These are phyloP conservation scores for Mycena venus DNA, from an alignment of 768 basidiomycete species.

Conservation along the genomic window DNA sequence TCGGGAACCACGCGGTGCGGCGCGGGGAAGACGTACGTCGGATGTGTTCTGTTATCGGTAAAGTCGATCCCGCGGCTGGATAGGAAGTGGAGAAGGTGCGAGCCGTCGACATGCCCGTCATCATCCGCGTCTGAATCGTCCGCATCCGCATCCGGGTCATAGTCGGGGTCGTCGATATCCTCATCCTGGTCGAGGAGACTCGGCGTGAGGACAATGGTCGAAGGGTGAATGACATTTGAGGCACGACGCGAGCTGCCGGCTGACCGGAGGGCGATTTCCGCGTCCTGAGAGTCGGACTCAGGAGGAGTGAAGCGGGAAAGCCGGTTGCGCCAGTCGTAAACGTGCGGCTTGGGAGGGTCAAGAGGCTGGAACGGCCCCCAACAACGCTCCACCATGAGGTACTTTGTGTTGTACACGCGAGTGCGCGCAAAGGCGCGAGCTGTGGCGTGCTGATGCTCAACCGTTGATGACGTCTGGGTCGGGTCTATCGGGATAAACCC, in stretches of 20 bases:
- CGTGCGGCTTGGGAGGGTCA: conserved; percentile 10
- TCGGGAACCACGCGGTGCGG: conserved; percentile 54
- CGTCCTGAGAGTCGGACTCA: conserved; percentile 26
- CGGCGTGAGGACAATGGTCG: conserved; percentile 30
- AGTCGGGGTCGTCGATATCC: conserved; percentile 28
- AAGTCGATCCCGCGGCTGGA: conserved; percentile 26
- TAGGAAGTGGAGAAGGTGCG: conserved; percentile 26
- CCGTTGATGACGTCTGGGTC: not conserved
- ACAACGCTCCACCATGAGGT: conserved; percentile 44
- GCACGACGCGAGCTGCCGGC: not conserved
- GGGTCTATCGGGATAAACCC: conserved; percentile 53
- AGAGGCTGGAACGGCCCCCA: conserved; percentile 54
- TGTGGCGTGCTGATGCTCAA: conserved; percentile 23
- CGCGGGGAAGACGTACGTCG: conserved; percentile 34
- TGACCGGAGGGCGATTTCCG: conserved; percentile 13
- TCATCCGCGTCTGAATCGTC: conserved; percentile 31
- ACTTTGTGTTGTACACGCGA: conserved; percentile 53
- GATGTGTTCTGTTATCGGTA: conserved; percentile 35
- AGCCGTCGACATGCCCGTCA: conserved; percentile 3
- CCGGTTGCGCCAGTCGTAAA: conserved; percentile 24
- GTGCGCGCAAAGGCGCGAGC: conserved; percentile 49
- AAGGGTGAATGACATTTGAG: conserved; percentile 18
- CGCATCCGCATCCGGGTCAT: conserved; percentile 20
- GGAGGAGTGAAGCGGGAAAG: conserved; percentile 16
- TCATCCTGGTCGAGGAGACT: conserved; percentile 29